These are phyloP conservation scores for Mycena sp. DNA, from an alignment of 1,284 basidiomycete species.

Conservation along the genomic window DNA sequence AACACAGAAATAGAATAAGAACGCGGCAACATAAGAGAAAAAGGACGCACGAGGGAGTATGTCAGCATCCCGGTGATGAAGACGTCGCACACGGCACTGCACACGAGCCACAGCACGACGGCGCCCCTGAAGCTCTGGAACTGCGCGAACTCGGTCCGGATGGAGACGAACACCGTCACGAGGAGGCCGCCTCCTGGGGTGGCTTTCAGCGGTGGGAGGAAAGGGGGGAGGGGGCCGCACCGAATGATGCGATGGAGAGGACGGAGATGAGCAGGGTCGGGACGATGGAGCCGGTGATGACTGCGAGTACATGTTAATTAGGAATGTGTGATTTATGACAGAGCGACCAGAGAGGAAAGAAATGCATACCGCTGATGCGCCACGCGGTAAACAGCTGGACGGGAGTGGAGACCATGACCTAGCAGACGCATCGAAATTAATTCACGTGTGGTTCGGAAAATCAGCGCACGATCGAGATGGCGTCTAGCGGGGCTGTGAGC, in stretches of 20 bases:
- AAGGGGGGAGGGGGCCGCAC: slow-evolving; percentile 1
- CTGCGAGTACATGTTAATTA: not conserved
- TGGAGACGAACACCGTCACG: slow-evolving; percentile 7
- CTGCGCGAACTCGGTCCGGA: slow-evolving; percentile 2
- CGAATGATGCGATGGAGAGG: slow-evolving; percentile 17
- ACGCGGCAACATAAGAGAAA: not conserved
- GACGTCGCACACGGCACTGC: slow-evolving; percentile 19
- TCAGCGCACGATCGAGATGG: slow-evolving; percentile 21
- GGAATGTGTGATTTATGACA: too few species aligned
- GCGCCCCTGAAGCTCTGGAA: slow-evolving; percentile 8
- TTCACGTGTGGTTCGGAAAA: too few species aligned
- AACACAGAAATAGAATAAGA: too few species aligned
- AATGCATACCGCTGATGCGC: slow-evolving; percentile 15
- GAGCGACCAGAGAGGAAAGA: not conserved
- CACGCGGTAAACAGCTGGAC: slow-evolving; percentile 26
- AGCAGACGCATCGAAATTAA: not conserved
- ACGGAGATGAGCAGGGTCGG: slow-evolving; percentile 7
- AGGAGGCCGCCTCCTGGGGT: slow-evolving; percentile 6
- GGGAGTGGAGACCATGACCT: slow-evolving; percentile 23
- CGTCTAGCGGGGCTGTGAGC: not conserved
- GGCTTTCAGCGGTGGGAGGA: not conserved
- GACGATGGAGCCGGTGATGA: slow-evolving; percentile 17
- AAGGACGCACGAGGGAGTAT: slow-evolving; percentile 8
- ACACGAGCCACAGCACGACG: slow-evolving; percentile 16
- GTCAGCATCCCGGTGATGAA: slow-evolving; percentile 16